Percentiles rank a stretch among this genome's conserved stretches.
Conservation (phyloP, 1,139 yeast species). For the Geotrichum histeridarum region DNA sequence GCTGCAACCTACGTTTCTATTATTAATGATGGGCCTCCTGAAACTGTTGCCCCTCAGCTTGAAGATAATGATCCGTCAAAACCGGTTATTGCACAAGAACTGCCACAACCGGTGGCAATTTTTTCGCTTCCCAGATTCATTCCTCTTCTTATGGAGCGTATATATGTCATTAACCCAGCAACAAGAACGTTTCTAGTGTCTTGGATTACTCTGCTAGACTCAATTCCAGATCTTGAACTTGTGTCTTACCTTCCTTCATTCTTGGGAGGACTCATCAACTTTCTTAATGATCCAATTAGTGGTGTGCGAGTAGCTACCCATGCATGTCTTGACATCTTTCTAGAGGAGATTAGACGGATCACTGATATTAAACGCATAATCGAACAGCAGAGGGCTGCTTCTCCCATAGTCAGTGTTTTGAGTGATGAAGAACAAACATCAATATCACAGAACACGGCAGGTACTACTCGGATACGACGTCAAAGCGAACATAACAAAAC, state of each 20-base stretch:
- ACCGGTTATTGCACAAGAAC: constrained; percentile 26
- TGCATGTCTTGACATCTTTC: constrained; percentile 63
- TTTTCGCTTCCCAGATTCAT: constrained; percentile 84
- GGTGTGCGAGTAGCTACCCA: constrained; percentile 88
- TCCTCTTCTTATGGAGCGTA: constrained; percentile 83
- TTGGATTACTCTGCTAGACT: constrained; percentile 87
- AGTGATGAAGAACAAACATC: constrained; percentile 11
- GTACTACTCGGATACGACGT: constrained; percentile 9
- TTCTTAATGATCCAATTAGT: constrained; percentile 75
- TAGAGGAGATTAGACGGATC: constrained; percentile 75
- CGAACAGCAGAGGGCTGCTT: constrained; percentile 16
- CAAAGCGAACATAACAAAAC: not conserved
- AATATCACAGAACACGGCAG: constrained; percentile 8
- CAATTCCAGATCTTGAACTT: constrained; percentile 86
- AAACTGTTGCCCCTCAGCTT: constrained; percentile 43
- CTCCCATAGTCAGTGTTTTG: not conserved
- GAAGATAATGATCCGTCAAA: constrained; percentile 22
- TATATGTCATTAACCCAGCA: constrained; percentile 87
- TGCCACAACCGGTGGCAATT: constrained; percentile 47
- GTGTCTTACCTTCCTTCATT: constrained; percentile 85
- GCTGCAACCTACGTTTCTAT: constrained; percentile 89
- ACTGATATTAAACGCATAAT: constrained; percentile 55
- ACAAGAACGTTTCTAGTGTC: constrained; percentile 87
- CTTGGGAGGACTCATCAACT: constrained; percentile 76
- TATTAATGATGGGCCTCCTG: constrained; percentile 42